Evolutionary conservation across 108 stramenopile genomes (phyloP).

Genomic region (Skeletonema menzelii): DNA sequence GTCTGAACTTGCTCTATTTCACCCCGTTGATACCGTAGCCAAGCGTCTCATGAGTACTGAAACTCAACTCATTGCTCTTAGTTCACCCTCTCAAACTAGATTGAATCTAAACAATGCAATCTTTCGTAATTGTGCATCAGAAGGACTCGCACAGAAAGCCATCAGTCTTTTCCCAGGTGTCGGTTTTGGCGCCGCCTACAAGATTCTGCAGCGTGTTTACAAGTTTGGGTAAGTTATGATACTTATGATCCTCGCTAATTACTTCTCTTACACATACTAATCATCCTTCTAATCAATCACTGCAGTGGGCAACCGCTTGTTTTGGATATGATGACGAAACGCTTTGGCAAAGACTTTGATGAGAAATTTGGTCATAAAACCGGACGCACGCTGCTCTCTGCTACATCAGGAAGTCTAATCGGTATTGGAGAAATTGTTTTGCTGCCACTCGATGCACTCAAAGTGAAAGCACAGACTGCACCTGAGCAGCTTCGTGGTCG

Average conservation of each 20-base stretch:
- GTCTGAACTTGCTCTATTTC: slow-evolving; percentile 60
- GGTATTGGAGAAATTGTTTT: slow-evolving; percentile 81
- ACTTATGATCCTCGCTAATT: background rate
- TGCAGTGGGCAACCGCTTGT: slow-evolving; percentile 75
- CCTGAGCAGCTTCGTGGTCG: slow-evolving; percentile 67
- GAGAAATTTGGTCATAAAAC: slow-evolving; percentile 59
- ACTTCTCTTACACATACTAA: background rate
- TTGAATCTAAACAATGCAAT: slow-evolving; percentile 57
- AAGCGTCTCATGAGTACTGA: slow-evolving; percentile 62
- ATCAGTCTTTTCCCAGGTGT: slow-evolving; percentile 74
- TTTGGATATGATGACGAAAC: slow-evolving; percentile 54
- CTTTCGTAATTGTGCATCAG: slow-evolving; percentile 52
- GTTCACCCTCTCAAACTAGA: slow-evolving; percentile 41
- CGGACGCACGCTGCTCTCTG: slow-evolving; percentile 64
- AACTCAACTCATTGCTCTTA: slow-evolving; percentile 40
- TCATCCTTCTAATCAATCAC: background rate
- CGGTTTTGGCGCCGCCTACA: slow-evolving; percentile 81
- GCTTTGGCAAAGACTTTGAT: slow-evolving; percentile 57
- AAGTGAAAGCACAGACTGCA: slow-evolving; percentile 83
- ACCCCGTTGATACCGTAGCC: slow-evolving; percentile 67
- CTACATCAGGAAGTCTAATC: slow-evolving; percentile 69
- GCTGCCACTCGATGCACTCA: slow-evolving; percentile 78
- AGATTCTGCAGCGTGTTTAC: slow-evolving; percentile 81
- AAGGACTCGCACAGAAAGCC: slow-evolving; percentile 43
- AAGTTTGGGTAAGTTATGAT: slow-evolving; percentile 44